Percentiles rank a stretch among this genome's conserved stretches.
These are phyloP conservation scores for Russula sp. DNA, from an alignment of 768 basidiomycete species.

Conservation along the genomic window DNA sequence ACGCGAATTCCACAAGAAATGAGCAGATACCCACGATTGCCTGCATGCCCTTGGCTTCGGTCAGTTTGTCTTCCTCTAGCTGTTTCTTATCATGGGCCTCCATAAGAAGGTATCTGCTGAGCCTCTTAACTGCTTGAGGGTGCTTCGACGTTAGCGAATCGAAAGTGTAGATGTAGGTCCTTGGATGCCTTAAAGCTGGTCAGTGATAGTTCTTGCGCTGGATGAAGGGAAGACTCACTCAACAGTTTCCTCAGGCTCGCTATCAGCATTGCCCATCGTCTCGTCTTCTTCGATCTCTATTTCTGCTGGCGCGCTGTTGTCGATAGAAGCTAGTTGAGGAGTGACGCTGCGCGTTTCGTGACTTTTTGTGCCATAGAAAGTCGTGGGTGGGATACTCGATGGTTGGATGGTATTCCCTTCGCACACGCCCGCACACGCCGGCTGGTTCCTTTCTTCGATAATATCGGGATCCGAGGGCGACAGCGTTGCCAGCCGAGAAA, in stretches of 20 bases:
- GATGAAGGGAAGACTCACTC: not conserved
- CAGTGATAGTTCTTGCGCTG: not conserved
- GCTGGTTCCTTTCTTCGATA: not conserved
- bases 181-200: slow-evolving; percentile 37
- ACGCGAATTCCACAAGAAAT: not conserved
- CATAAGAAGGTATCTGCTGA: slow-evolving; percentile 59
- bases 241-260: slow-evolving; percentile 11
- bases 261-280: slow-evolving; percentile 9
- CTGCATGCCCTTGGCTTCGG: slow-evolving; percentile 40
- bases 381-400: slow-evolving; percentile 10
- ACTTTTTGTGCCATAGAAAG: slow-evolving; percentile 11
- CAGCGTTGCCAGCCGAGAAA: not conserved
- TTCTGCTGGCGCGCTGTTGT: slow-evolving; percentile 5
- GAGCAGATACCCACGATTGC: slow-evolving; percentile 41
- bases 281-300: slow-evolving; percentile 8
- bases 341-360: not conserved
- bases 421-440: not conserved
- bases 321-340: not conserved
- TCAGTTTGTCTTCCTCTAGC: slow-evolving; percentile 29
- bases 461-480: not conserved
- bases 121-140: slow-evolving; percentile 50
- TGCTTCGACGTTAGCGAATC: slow-evolving; percentile 85
- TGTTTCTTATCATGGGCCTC: slow-evolving; percentile 72
- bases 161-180: slow-evolving; percentile 71
- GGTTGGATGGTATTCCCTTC: not conserved